Evolutionary conservation across 2,329 filamentous ascomycete species (phyloP).

Genomic region (Fusarium keratoplasticum): DNA sequence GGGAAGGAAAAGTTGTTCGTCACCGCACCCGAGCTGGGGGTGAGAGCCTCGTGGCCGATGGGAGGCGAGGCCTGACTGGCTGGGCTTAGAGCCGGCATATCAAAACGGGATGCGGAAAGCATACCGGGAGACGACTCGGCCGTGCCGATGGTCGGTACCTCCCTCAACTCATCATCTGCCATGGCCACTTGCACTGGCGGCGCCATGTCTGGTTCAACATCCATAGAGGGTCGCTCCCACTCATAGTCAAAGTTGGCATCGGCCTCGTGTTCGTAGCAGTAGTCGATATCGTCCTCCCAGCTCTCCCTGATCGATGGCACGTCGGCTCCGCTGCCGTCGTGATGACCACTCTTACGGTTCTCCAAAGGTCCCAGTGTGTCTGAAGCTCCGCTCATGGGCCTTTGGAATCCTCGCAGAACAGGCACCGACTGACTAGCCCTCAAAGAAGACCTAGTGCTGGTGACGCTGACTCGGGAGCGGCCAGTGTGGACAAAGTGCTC

Average conservation of each 20-base stretch:
- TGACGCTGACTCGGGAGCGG: slow-evolving; percentile 57
- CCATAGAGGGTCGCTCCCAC: slow-evolving; percentile 70
- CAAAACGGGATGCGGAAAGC: slow-evolving; percentile 47
- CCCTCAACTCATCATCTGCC: slow-evolving; percentile 39
- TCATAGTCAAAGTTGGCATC: slow-evolving; percentile 76
- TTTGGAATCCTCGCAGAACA: slow-evolving; percentile 61
- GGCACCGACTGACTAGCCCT: slow-evolving; percentile 68
- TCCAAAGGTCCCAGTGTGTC: slow-evolving; percentile 63
- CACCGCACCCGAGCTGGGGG: slow-evolving; percentile 53
- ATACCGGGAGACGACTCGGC: slow-evolving; percentile 43
- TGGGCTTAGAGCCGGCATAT: slow-evolving; percentile 63
- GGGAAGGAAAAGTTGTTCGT: slow-evolving; percentile 66
- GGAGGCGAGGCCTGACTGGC: slow-evolving; percentile 58
- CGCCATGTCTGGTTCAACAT: slow-evolving; percentile 47
- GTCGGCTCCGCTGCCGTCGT: slow-evolving; percentile 41
- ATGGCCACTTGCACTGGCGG: slow-evolving; percentile 41
- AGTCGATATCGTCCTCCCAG: slow-evolving; percentile 79
- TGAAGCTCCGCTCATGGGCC: slow-evolving; percentile 61
- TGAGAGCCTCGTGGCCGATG: slow-evolving; percentile 57
- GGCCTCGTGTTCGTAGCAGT: slow-evolving; percentile 76
- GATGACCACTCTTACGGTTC: slow-evolving; percentile 40
- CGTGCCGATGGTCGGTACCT: slow-evolving; percentile 30
- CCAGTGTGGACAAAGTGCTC: slow-evolving; percentile 57
- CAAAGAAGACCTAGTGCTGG: slow-evolving; percentile 63
- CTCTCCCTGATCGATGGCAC: slow-evolving; percentile 55